A percentile compares a stretch with the other conserved stretches of the same genome.
Conservation (phyloP, 495 filamentous ascomycete species). For the Penicillium tannophilum region DNA sequence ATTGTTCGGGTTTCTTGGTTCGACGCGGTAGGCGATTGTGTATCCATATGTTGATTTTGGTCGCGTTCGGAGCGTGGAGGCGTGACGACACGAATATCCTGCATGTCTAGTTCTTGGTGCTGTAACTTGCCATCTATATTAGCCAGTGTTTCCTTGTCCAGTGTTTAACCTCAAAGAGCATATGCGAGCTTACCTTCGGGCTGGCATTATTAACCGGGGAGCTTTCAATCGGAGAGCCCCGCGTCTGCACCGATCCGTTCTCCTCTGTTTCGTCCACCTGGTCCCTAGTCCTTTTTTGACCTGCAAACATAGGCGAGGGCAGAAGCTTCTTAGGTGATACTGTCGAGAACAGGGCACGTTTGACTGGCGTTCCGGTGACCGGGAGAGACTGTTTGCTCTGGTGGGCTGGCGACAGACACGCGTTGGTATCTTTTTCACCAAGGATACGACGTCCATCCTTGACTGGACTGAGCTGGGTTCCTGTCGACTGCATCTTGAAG, state of each 20-base stretch:
- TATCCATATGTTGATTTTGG: constrained; percentile 21
- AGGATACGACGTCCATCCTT: constrained; percentile 49
- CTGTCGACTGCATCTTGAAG: constrained; percentile 31
- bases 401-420: constrained; percentile 45
- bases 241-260: constrained; percentile 21
- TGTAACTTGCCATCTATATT: constrained; percentile 12
- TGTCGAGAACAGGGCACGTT: constrained; percentile 32
- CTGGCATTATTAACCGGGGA: constrained; percentile 16
- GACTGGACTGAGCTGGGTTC: constrained; percentile 37
- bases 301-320: constrained; percentile 42
- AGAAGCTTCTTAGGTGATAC: constrained; percentile 41
- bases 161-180: not conserved
- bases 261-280: constrained; percentile 36
- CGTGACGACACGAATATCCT: constrained; percentile 18
- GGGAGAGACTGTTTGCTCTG: constrained; percentile 29
- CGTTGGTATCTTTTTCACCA: constrained; percentile 49
- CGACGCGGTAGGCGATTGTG: constrained; percentile 15
- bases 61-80: constrained; percentile 25
- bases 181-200: constrained; percentile 28
- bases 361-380: constrained; percentile 33
- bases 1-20: constrained; percentile 23
- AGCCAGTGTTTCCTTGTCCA: constrained; percentile 13
- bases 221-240: constrained; percentile 10
- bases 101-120: constrained; percentile 26
- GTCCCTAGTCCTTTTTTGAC: constrained; percentile 47